Base-by-base conservation (phyloP, 2,329 filamentous ascomycete genomes). In the Gaeumannomyces tritici region DNA sequence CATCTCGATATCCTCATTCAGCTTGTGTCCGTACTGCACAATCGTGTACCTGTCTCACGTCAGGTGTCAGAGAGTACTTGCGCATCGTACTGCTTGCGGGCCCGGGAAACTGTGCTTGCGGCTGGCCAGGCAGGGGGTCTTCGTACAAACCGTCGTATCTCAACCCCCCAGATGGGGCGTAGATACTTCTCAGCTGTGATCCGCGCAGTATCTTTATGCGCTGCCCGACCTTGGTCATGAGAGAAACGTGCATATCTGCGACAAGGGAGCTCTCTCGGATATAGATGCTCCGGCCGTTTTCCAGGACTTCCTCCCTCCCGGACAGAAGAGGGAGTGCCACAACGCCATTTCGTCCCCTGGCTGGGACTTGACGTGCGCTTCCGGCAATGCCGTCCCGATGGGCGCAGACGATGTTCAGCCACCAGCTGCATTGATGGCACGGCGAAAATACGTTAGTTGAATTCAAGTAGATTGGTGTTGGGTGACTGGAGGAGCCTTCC, bases 131-230 rank as follows among this genome's bases (percentile, higher is more conserved):
- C 42, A 9, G 31, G 42, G 42, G 21, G 8, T 2, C 18, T 9
- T 73, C 81, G 70, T 72, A 85, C 81, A 84, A 66, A 60, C 83
- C 83, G 67, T 86, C 83, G 64, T 85, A 86, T 64, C 83, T 74
- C 31, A 86, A 68, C 2, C 83, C 83, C 2, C 74, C 80, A 47
- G 69, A 68, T 1, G 83, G 83, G 4, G 83, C 81, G 63, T 79
- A 75, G 1, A 76, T 73, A 62, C 83, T 85, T 65, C 76, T 76
- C 26, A 86, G 73, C 35, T 70, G 72, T 64, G 80, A 73, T 2
- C 83, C 82, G 58, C 83, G 73, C 28, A 86, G 69, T n/a, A 86
- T 73, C 24, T 81, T 78, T 57, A 84, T 77, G 13, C 75, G 73
- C 6, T 74, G 73, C 21, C 82, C 82, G 28, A 82, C 77, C 57